Conservation (phyloP, 2,329 filamentous ascomycete species). For the Diaporthe vexans region DNA sequence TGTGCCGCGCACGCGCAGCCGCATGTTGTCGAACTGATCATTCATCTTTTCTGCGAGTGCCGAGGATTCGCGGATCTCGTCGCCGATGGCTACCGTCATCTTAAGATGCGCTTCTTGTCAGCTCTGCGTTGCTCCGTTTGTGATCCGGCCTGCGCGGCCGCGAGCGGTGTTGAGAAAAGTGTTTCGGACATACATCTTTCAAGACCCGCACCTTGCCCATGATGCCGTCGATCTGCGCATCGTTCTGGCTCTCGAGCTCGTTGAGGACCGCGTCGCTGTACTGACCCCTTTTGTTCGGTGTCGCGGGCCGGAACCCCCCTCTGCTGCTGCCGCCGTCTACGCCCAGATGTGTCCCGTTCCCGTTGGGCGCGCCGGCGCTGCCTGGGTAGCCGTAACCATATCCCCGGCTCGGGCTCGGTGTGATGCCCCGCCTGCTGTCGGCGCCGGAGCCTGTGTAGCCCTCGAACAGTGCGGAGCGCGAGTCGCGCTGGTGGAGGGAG, state of each 20-base stretch:
- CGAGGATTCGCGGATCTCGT: constrained; percentile 93
- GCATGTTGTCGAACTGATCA: constrained; percentile 89
- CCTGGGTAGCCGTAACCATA: constrained; percentile 68
- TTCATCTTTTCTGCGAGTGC: constrained; percentile 96
- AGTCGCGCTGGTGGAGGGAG: constrained; percentile 80
- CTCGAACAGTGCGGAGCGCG: constrained; percentile 80
- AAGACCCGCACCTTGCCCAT: constrained; percentile 89
- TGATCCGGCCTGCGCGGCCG: too few species aligned
- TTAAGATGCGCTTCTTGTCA: constrained; percentile 58
- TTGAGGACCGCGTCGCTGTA: constrained; percentile 93
- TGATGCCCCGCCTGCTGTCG: constrained; percentile 58
- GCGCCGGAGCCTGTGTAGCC: constrained; percentile 74
- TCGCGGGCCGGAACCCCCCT: constrained; percentile 72
- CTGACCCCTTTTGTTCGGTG: constrained; percentile 84
- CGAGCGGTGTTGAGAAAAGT: neutral
- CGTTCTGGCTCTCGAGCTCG: constrained; percentile 96
- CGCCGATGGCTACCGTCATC: constrained; percentile 94
- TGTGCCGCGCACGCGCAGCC: constrained; percentile 85
- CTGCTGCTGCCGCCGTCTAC: constrained; percentile 47
- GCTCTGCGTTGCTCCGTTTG: neutral
- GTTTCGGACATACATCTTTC: constrained; percentile 78
- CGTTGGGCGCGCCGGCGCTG: constrained; percentile 49
- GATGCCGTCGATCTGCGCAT: constrained; percentile 90
- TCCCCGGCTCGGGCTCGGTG: constrained; percentile 61
- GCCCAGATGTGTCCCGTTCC: constrained; percentile 50